Conservation (phyloP, 257 asterid genomes). For the Solanum clarkiae region DNA sequence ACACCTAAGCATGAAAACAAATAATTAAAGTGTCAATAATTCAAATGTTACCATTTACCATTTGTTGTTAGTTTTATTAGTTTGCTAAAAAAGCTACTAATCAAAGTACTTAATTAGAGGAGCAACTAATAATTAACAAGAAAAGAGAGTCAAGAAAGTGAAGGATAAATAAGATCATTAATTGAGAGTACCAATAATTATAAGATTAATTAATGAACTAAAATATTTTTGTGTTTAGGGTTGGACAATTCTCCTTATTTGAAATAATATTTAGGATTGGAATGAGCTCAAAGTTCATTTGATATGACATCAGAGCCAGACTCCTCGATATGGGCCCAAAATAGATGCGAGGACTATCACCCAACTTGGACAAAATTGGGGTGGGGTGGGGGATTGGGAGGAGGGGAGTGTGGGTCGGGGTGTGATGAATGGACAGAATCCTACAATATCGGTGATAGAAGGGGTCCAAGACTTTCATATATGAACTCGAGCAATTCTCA, state of each 20-base stretch:
- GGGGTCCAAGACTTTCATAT: neutral
- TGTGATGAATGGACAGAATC: neutral
- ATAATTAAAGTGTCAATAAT: neutral
- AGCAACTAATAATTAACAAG: neutral
- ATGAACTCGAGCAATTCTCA: neutral
- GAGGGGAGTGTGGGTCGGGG: too few relatives aligned
- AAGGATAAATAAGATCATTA: neutral
- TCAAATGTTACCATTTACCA: neutral
- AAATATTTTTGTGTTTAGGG: neutral
- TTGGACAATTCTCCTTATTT: neutral
- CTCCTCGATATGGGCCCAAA: neutral
- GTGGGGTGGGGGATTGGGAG: too few relatives aligned
- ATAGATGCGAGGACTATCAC: neutral
- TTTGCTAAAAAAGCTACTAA: too few relatives aligned
- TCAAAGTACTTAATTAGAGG: neutral
- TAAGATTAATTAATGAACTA: neutral
- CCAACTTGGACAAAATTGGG: neutral
- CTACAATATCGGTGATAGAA: neutral
- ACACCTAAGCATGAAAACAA: neutral
- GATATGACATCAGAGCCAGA: neutral
- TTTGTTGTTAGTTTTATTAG: neutral
- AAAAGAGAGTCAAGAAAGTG: neutral
- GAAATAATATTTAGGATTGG: neutral
- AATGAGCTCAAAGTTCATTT: neutral
- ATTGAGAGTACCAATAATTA: neutral